phyloP scores from a whole-genome alignment of 257 asterid genomes.

The Solanum appendiculatum region DNA sequence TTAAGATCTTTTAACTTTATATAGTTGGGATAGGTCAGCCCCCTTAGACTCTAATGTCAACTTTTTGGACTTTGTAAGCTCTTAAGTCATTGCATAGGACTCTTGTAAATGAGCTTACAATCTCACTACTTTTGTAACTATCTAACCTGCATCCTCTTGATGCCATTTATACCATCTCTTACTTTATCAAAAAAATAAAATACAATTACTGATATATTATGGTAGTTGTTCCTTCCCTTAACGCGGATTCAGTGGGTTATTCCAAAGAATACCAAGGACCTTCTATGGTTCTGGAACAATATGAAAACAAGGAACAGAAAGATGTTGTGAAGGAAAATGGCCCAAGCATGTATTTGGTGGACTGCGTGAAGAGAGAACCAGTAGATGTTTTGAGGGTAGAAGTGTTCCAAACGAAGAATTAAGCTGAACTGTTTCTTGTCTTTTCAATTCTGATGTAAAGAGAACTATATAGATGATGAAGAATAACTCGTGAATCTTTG shows the following conservation, averaged over 20 bases:
- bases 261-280: not conserved
- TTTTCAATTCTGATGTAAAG: not conserved
- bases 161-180: no score
- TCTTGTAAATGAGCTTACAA: no score
- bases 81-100: no score
- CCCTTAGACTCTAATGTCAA: no score
- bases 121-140: no score
- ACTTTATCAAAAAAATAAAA: not conserved
- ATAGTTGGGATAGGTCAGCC: no score
- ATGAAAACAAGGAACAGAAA: not conserved
- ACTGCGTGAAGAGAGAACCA: not conserved
- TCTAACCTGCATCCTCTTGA: no score
- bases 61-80: no score
- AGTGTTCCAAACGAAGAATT: not conserved
- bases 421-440: not conserved
- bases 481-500: not conserved
- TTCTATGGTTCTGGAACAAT: not conserved
- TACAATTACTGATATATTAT: not conserved
- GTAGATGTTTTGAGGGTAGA: not conserved
- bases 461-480: not conserved
- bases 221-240: not conserved
- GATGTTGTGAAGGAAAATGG: not conserved
- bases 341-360: not conserved
- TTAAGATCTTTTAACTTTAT: no score
- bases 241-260: not conserved